A percentile compares a stretch with the other conserved stretches of the same genome.
Conservation (phyloP, 768 basidiomycete genomes). For the Leccinum barrowsii region DNA sequence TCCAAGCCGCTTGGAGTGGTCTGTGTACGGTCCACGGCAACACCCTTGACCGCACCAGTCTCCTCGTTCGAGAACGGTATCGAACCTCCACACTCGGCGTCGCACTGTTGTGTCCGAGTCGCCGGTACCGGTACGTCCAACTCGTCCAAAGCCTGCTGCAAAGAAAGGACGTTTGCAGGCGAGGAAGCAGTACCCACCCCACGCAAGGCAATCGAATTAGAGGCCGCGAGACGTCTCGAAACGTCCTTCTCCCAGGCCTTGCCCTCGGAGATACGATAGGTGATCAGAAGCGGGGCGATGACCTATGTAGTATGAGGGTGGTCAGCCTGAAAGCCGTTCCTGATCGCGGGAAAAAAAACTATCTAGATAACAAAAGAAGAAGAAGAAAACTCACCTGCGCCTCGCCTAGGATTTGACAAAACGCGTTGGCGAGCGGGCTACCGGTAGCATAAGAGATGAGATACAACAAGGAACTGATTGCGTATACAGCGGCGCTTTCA, state of each 20-base stretch:
- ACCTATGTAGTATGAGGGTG: conserved; percentile 21
- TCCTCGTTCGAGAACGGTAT: too few species aligned
- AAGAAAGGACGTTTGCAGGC: not conserved
- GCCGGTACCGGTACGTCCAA: conserved; percentile 16
- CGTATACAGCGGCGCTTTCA: conserved; percentile 34
- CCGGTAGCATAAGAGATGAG: conserved; percentile 23
- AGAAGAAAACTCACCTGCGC: conserved; percentile 20
- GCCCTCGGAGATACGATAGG: conserved; percentile 44
- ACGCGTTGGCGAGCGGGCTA: conserved; percentile 26
- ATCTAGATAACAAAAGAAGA: too few species aligned
- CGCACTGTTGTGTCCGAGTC: not conserved
- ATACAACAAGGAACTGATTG: conserved; percentile 31
- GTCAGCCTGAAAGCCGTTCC: not conserved
- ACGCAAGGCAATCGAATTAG: conserved; percentile 8
- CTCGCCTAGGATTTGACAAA: conserved; percentile 30
- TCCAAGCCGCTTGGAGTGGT: not conserved
- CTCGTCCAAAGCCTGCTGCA: not conserved
- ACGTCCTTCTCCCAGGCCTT: conserved; percentile 37
- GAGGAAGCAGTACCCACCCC: conserved; percentile 1
- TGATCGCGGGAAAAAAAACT: not conserved
- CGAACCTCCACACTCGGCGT: conserved; percentile 1
- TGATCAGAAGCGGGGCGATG: conserved; percentile 46
- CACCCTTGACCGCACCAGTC: too few species aligned
- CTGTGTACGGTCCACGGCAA: not conserved
- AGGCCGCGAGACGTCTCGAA: conserved; percentile 4